These are phyloP conservation scores for Tephrocybe sp. DNA, from an alignment of 768 basidiomycete species.

Conservation along the genomic window DNA sequence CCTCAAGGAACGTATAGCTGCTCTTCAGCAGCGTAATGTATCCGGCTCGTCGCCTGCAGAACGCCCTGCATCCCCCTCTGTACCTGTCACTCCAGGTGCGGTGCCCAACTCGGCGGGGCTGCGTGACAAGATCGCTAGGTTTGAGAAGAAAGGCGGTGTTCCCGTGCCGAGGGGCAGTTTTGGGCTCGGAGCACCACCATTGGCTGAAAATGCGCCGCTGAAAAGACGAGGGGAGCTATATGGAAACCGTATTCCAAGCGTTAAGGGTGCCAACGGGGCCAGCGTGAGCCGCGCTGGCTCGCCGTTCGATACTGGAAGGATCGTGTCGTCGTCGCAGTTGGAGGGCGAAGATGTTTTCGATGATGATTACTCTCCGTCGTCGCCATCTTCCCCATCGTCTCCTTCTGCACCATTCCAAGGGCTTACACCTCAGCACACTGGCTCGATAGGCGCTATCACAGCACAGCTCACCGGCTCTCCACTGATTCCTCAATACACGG, in stretches of 20 bases:
- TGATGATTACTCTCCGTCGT: slow-evolving; percentile 22
- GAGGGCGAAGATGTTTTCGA: slow-evolving; percentile 18
- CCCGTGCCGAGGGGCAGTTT: slow-evolving; percentile 78
- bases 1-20: slow-evolving; percentile 83
- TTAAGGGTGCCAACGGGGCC: slow-evolving; percentile 32
- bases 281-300: slow-evolving; percentile 24
- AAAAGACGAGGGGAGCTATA: slow-evolving; percentile 67
- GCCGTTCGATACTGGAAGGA: slow-evolving; percentile 22
- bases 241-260: slow-evolving; percentile 66
- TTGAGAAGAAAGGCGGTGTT: slow-evolving; percentile 75
- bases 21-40: slow-evolving; percentile 63
- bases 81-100: slow-evolving; percentile 18
- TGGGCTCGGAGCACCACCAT: slow-evolving; percentile 64
- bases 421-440: slow-evolving; percentile 13
- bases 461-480: slow-evolving; percentile 7
- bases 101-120: slow-evolving; percentile 28
- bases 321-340: slow-evolving; percentile 28
- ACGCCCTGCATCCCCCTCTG: slow-evolving; percentile 26
- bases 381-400: slow-evolving; percentile 30
- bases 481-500: slow-evolving; percentile 14
- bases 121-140: slow-evolving; percentile 76
- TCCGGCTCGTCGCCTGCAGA: slow-evolving; percentile 18
- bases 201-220: slow-evolving; percentile 41
- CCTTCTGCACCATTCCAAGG: slow-evolving; percentile 22
- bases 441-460: slow-evolving; percentile 1